These are phyloP conservation scores for Russula sp. DNA, from an alignment of 768 basidiomycete genomes.

Conservation along the genomic window DNA sequence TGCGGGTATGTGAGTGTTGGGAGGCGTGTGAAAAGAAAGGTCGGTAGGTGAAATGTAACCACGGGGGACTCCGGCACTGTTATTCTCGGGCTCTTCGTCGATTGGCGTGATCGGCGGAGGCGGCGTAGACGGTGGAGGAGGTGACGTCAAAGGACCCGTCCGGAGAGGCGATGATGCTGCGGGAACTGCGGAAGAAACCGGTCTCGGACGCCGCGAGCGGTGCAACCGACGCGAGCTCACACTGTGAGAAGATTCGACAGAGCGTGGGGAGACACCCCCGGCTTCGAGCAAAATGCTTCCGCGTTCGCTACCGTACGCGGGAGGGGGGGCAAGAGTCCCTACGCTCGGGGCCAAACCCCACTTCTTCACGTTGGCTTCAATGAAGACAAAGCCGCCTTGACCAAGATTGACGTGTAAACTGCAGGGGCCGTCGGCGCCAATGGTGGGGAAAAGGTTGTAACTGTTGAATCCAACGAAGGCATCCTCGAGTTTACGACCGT, in stretches of 20 bases:
- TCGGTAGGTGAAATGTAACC: slow-evolving; percentile 61
- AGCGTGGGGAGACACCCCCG: slow-evolving; percentile 40
- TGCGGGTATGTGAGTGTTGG: slow-evolving; percentile 43
- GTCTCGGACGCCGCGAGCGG: slow-evolving; percentile 52
- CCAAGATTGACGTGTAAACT: slow-evolving; percentile 97
- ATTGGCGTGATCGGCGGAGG: slow-evolving; percentile 75
- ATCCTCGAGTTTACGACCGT: slow-evolving; percentile 95
- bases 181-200: slow-evolving; percentile 37
- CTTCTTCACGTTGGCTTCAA: slow-evolving; percentile 99
- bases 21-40: slow-evolving; percentile 51
- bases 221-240: slow-evolving; percentile 52
- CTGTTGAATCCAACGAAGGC: slow-evolving; percentile 85
- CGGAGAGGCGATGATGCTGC: slow-evolving; percentile 64
- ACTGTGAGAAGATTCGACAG: slow-evolving; percentile 38
- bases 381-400: slow-evolving; percentile 97
- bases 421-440: slow-evolving; percentile 94
- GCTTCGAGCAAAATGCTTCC: slow-evolving; percentile 95
- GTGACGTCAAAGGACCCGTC: slow-evolving; percentile 39
- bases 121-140: slow-evolving; percentile 42
- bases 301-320: slow-evolving; percentile 94
- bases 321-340: slow-evolving; percentile 94
- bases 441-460: slow-evolving; percentile 94
- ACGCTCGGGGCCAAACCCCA: slow-evolving; percentile 98
- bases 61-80: slow-evolving; percentile 46
- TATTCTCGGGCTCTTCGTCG: slow-evolving; percentile 50